These are phyloP conservation scores for Lentinula edodes DNA, from an alignment of 768 basidiomycete genomes.

Conservation along the genomic window DNA sequence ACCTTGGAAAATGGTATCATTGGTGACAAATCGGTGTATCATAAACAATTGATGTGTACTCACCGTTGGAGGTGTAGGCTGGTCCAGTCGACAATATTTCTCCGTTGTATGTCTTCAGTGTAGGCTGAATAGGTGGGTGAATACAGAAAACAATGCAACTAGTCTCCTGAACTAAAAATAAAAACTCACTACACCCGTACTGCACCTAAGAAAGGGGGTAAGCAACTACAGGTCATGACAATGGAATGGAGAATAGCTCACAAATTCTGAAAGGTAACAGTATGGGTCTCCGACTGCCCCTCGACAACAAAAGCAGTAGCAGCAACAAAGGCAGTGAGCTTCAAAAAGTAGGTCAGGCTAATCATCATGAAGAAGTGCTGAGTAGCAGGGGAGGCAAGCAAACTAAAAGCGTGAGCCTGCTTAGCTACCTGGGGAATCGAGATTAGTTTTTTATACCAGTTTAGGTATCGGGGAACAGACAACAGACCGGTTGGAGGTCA, in stretches of 20 bases:
- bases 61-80: slow-evolving; percentile 17
- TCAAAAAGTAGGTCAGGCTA: not conserved
- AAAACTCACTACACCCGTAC: slow-evolving; percentile 1
- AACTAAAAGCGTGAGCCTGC: no score
- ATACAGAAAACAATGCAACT: not conserved
- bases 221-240: no score
- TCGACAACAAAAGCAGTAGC: not conserved
- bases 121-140: not conserved
- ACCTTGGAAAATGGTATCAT: slow-evolving; percentile 1
- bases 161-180: not conserved
- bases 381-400: no score
- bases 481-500: no score
- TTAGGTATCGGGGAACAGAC: no score
- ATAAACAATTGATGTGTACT: not conserved
- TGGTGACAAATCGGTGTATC: no score
- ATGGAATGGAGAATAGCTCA: not conserved
- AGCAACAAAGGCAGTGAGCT: not conserved
- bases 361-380: no score
- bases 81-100: slow-evolving; percentile 22
- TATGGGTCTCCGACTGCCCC: not conserved
- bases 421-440: no score
- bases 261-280: slow-evolving; percentile 1
- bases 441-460: no score
- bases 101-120: slow-evolving; percentile 12
- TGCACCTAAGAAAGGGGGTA: not conserved